Evolutionary conservation across 306 rosid genomes (phyloP), one percentile per base, ranked within the genome.

Genomic region (Quercus parvula): DNA sequence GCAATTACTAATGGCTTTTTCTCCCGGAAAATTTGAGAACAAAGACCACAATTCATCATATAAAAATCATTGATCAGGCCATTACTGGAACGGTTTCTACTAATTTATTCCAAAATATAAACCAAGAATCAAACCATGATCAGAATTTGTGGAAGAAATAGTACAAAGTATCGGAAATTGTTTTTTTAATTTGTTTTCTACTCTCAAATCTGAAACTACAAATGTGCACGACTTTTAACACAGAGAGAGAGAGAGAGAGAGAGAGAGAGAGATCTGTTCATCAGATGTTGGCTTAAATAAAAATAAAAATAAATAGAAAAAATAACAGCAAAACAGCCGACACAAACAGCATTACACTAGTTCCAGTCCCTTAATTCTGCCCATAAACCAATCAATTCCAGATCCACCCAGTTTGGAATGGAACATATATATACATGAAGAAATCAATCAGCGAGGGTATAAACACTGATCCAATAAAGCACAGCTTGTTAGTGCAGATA

Each of bases 381-480:
- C 83, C 82, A 66, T 63, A 56, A 83, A 31, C 5, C 75, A 84
- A 84, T 76, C 68, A 66, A 81, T 81, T 85, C 91, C 85, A 78
- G 69, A 56, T 70, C 86, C 91, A 87, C 81, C 89, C 87, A 85
- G 80, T 83, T 83, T 84, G 77, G 83, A 85, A 84, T 84, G 89
- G 85, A 81, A 81, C 85, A 84, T 84, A 88, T 84, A 78, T 84
- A 78, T 86, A 92, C 85, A 91, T 58, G 74, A 85, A 64, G 86
- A 87, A 82, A 85, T 85, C 63, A 30, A 58, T 30, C 85, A 52
- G 85, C 75, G 68, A 78, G 81, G 81, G 81, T 84, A 77, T 79
- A 79, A 86, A 85, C 79, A 79, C 44, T 74, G 66, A 75, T 76
- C 85, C 81, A 82, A 82, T 76, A 75, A 58, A 80, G 78, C 58